Base-by-base conservation (phyloP, 2,329 filamentous ascomycete species). In the Incumbomyces lentus region DNA sequence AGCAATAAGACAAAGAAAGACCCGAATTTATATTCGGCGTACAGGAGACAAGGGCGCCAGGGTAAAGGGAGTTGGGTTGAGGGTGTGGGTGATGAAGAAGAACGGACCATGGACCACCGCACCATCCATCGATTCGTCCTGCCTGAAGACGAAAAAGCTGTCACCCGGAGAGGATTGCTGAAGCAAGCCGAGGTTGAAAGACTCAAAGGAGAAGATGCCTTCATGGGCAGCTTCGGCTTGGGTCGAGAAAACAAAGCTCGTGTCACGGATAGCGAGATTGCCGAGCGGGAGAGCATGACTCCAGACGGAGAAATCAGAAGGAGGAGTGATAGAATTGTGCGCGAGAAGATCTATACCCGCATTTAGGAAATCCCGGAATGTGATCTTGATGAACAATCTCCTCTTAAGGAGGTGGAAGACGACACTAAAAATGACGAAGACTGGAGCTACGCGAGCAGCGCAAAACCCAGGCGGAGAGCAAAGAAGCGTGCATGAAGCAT, bases 71-170 rank as follows among this genome's bases (percentile, higher is more conserved):
- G 49, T 2, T 59, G 60, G 60, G 29, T 46, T 36, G 17, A 56
- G 52, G 48, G 57, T 18, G 44, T 50, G 19, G 86, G 86, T 1
- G 78, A 79, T 13, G 64, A 76, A 16, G 92, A 96, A 60, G 71
- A 79, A 55, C 64, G 79, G 5, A 70, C 94, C 1, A 72, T 92
- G 49, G 90, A 96, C 60, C 89, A 95, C 60, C 75, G 90, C n/a
- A 81, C 75, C 0, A 76, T 96, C 2, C 85, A 95, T 63, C 82
- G 90, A 0, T 95, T 95, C 58, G 67, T 95, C 5, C 75, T 80
- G 18, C 72, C 79, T 0, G 75, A 81, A 2, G 81, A 88, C 46
- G 86, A 90, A 40, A 62, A 69, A 71, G 35, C 71, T 61, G 50
- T 50, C 17, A 52, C 50, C 3, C 33, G 55, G 18, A 53, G 51